Evolutionary conservation across 1,139 yeast species (phyloP).

Genomic region (Blastobotrys apis): DNA sequence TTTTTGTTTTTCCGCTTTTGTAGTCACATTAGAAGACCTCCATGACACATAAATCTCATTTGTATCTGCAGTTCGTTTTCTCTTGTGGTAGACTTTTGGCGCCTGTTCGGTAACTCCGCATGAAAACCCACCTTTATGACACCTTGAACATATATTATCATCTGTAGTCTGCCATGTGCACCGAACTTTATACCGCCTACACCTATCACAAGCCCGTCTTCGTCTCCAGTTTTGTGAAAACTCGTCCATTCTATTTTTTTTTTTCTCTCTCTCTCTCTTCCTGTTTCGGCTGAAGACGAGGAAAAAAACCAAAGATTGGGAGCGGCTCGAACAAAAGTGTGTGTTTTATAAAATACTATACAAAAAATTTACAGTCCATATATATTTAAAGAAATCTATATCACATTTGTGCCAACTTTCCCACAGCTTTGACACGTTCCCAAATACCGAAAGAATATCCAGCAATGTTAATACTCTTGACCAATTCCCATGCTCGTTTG

Average conservation of each 20-base stretch:
- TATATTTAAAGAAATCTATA: neutral
- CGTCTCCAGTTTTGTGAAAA: constrained; percentile 39
- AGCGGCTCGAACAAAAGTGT: too few species aligned
- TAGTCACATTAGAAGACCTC: constrained; percentile 3
- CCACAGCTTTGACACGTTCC: constrained; percentile 56
- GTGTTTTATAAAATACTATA: too few species aligned
- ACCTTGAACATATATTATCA: constrained; percentile 45
- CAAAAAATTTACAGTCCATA: neutral
- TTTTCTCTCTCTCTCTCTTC: too few species aligned
- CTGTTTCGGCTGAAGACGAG: too few species aligned
- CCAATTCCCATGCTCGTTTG: constrained; percentile 83
- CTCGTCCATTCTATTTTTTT: too few species aligned
- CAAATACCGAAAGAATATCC: constrained; percentile 72
- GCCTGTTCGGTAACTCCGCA: constrained; percentile 11
- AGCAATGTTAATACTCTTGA: constrained; percentile 74
- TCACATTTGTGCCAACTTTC: constrained; percentile 21
- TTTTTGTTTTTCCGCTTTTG: constrained; percentile 3
- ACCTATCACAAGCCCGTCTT: constrained; percentile 53
- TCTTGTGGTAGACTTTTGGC: constrained; percentile 8
- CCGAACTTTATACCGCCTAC: constrained; percentile 52
- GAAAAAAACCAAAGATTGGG: too few species aligned
- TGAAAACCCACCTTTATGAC: constrained; percentile 38
- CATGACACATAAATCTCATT: constrained; percentile 2
- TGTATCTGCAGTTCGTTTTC: constrained; percentile 1
- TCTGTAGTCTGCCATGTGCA: constrained; percentile 50